Evolutionary conservation across 2,329 filamentous ascomycete species (phyloP).

Genomic region (Pseudogymnoascus destructans): DNA sequence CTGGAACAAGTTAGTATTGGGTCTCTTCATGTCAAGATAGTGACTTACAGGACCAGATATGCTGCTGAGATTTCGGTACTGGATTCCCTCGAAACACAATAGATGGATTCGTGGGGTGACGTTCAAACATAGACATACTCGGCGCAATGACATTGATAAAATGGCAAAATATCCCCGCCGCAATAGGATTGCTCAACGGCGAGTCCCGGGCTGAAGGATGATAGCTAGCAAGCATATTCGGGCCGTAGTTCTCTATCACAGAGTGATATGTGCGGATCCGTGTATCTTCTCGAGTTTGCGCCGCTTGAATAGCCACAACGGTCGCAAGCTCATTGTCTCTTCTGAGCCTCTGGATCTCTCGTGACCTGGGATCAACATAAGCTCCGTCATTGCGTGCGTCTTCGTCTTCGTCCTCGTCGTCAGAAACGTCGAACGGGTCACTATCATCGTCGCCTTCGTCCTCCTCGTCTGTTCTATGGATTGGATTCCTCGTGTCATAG

Average conservation of each 20-base stretch:
- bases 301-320: slow-evolving; percentile 21
- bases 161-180: slow-evolving; percentile 75
- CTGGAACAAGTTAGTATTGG: slow-evolving; percentile 28
- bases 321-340: slow-evolving; percentile 22
- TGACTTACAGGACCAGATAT: slow-evolving; percentile 48
- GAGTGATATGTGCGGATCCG: slow-evolving; percentile 34
- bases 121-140: slow-evolving; percentile 75
- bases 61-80: slow-evolving; percentile 49
- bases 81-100: slow-evolving; percentile 49
- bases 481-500: background rate
- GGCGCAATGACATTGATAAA: slow-evolving; percentile 84
- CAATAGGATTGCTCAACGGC: slow-evolving; percentile 68
- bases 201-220: slow-evolving; percentile 50
- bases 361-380: background rate
- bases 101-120: slow-evolving; percentile 61
- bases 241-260: slow-evolving; percentile 28
- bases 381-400: slow-evolving; percentile 10
- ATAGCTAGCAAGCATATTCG: slow-evolving; percentile 49
- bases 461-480: background rate
- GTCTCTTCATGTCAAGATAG: slow-evolving; percentile 8
- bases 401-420: slow-evolving; percentile 50
- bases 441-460: slow-evolving; percentile 22
- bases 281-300: slow-evolving; percentile 22
- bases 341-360: background rate
- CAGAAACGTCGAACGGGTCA: slow-evolving; percentile 35